phyloP scores from a whole-genome alignment of 805 yeast species.

The Zygosaccharomyces rouxii region DNA sequence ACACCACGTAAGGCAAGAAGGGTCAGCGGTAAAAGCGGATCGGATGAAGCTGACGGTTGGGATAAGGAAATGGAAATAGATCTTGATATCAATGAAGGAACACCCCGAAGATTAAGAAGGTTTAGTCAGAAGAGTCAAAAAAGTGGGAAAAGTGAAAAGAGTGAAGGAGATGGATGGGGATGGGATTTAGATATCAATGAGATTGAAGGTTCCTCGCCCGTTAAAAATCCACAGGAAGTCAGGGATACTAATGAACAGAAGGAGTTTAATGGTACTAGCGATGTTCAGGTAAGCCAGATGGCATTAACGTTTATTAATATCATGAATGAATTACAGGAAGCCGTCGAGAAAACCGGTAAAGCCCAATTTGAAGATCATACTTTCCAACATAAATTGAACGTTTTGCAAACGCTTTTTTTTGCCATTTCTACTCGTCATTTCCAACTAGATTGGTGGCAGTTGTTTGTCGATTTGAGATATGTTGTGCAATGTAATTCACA shows the following conservation, averaged over 20 bases:
- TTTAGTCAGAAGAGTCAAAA: constrained; percentile 7
- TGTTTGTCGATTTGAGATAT: constrained; percentile 25
- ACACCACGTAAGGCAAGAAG: constrained; percentile 1
- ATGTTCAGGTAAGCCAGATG: constrained; percentile 17
- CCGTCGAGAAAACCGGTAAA: constrained; percentile 16
- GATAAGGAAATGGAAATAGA: constrained; percentile 22
- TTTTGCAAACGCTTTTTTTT: constrained; percentile 29
- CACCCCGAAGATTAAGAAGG: constrained; percentile 1
- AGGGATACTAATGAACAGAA: neutral
- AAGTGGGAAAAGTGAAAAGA: neutral
- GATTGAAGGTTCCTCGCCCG: constrained; percentile 1
- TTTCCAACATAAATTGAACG: constrained; percentile 25
- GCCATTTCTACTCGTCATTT: constrained; percentile 21
- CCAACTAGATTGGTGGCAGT: constrained; percentile 28
- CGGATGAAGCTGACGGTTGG: constrained; percentile 24
- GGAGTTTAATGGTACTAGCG: neutral
- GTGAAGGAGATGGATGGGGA: constrained; percentile 23
- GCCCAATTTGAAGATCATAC: constrained; percentile 15
- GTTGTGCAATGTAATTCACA: constrained; percentile 6
- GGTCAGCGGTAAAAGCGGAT: constrained; percentile 12
- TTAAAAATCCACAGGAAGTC: neutral
- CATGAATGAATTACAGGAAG: constrained; percentile 14
- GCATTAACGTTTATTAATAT: constrained; percentile 17
- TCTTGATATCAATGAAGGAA: constrained; percentile 10
- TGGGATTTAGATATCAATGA: constrained; percentile 24